phyloP scores from a whole-genome alignment of 2,329 filamentous ascomycete genomes.

The Aspergillus sp. region DNA sequence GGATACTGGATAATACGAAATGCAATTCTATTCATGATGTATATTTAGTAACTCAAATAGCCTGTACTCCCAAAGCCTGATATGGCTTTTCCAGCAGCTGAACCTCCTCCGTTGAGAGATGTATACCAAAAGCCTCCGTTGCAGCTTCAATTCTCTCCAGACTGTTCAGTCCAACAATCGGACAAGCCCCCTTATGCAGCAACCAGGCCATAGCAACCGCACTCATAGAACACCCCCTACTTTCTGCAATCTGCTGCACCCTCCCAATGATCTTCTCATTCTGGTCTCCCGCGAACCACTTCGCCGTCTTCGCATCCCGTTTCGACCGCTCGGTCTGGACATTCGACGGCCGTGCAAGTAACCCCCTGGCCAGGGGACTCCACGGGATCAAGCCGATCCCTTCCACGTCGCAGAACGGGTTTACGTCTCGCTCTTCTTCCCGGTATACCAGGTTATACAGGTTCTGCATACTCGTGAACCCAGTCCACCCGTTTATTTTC shows the following conservation, averaged over 20 bases:
- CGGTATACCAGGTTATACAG: constrained; percentile 22
- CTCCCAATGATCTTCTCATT: constrained; percentile 16
- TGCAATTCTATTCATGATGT: too few relatives aligned
- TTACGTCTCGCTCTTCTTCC: constrained; percentile 27
- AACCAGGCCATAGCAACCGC: constrained; percentile 25
- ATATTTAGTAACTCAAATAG: background rate
- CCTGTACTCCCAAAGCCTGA: background rate
- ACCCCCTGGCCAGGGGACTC: constrained; percentile 31
- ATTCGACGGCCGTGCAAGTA: constrained; percentile 29
- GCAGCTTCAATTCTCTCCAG: constrained; percentile 20
- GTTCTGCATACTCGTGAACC: constrained; percentile 59
- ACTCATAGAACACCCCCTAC: constrained; percentile 23
- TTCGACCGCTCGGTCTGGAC: background rate
- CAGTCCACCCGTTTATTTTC: constrained; percentile 57
- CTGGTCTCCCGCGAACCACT: background rate
- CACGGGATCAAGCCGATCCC: constrained; percentile 24
- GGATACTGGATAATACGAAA: too few relatives aligned
- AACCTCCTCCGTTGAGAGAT: background rate
- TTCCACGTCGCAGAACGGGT: constrained; percentile 21
- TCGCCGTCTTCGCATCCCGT: background rate
- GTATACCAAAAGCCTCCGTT: background rate
- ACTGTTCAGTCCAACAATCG: constrained; percentile 26
- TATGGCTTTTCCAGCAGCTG: background rate
- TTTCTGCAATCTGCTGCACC: constrained; percentile 15
- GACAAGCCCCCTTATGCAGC: constrained; percentile 21